These are phyloP conservation scores for Phytophthora kernoviae DNA, from an alignment of 352 stramenopile species.

Conservation along the genomic window DNA sequence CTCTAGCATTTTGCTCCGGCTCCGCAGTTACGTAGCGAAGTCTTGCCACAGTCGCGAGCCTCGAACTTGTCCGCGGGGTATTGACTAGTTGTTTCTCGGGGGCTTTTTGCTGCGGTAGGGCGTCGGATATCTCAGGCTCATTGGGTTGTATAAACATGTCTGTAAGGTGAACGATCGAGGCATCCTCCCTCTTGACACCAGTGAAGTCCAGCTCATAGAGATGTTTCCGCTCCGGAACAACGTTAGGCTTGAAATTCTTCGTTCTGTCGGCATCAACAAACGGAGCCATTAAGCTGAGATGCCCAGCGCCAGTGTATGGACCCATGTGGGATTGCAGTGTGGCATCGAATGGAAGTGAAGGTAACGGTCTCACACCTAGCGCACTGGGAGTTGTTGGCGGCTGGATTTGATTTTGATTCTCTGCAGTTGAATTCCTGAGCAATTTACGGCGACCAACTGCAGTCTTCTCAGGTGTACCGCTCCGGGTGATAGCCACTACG, in stretches of 20 bases:
- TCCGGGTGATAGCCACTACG: constrained; percentile 22
- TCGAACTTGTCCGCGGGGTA: constrained; percentile 9
- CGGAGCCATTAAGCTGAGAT: constrained; percentile 47
- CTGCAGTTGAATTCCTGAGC: constrained; percentile 1
- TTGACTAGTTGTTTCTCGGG: constrained; percentile 6
- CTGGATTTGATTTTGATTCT: constrained; percentile 13
- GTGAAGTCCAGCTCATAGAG: constrained; percentile 36
- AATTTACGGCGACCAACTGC: constrained; percentile 5
- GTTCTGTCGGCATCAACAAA: constrained; percentile 41
- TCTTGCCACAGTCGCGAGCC: constrained; percentile 21
- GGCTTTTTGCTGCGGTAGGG: constrained; percentile 2
- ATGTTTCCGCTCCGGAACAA: constrained; percentile 22
- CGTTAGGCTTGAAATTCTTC: constrained; percentile 12
- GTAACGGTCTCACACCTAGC: constrained; percentile 13
- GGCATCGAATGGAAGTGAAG: constrained; percentile 34
- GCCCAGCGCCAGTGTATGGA: constrained; percentile 32
- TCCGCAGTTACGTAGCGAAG: constrained; percentile 23
- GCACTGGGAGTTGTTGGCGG: constrained; percentile 4
- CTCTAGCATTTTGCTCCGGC: constrained; percentile 15
- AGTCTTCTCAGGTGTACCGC: not conserved
- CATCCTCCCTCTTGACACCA: constrained; percentile 15
- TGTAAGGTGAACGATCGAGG: constrained; percentile 14
- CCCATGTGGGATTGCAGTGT: constrained; percentile 25
- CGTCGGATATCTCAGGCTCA: constrained; percentile 1
- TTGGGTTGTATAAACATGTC: not conserved